Conservation (phyloP, 192 early-diverging fungal genomes). For the Phlyctochytrium arcticum region DNA sequence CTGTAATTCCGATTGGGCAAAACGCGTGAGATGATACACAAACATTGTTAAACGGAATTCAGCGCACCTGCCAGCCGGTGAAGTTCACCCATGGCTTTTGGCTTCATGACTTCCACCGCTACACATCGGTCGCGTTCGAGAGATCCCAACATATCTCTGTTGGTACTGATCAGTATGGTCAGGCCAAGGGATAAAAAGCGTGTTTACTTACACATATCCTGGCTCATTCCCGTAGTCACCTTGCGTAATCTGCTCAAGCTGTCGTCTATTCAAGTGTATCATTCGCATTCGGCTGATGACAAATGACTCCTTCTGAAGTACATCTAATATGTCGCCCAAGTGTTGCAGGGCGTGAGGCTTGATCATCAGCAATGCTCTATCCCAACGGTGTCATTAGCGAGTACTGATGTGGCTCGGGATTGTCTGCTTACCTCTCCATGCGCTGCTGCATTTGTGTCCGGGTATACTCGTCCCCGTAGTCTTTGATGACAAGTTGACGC, state of each 20-base stretch:
- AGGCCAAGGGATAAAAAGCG: background rate
- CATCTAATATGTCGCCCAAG: conserved; percentile 44
- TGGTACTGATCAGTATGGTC: background rate
- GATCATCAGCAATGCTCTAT: conserved; percentile 45
- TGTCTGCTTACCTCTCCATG: conserved; percentile 43
- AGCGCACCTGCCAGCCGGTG: background rate
- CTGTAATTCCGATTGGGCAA: background rate
- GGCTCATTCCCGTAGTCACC: background rate
- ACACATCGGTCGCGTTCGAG: conserved; percentile 16
- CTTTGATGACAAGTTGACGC: conserved; percentile 43
- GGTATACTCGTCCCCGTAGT: conserved; percentile 56
- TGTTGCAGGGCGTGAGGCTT: conserved; percentile 30
- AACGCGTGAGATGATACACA: background rate
- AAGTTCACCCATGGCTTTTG: conserved; percentile 18
- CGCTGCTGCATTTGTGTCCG: conserved; percentile 22
- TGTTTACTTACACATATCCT: background rate
- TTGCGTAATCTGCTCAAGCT: conserved; percentile 14
- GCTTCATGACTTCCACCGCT: conserved; percentile 32
- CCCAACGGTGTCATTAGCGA: background rate
- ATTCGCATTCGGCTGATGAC: conserved; percentile 35
- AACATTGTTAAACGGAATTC: background rate
- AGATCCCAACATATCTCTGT: conserved; percentile 15
- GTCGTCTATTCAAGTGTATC: conserved; percentile 12
- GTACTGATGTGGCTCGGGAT: background rate
- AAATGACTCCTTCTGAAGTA: conserved; percentile 31